Evolutionary conservation across 805 yeast species (phyloP), one percentile per base, ranked within the genome.

Genomic region (Zygosaccharomyces kombuchaensis): DNA sequence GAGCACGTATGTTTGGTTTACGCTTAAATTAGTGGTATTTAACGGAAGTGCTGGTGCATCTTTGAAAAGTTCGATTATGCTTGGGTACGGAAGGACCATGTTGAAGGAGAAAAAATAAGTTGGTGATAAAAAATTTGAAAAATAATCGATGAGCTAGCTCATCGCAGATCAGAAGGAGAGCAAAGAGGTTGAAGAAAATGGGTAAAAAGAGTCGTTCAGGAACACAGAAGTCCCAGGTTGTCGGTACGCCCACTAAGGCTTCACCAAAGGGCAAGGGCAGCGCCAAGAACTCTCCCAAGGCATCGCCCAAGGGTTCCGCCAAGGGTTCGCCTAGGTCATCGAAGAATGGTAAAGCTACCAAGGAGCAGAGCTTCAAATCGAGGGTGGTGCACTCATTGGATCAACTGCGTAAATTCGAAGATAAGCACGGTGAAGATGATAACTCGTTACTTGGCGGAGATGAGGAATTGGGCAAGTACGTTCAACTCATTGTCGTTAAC

Each of bases 351-450:
- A 43, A 37, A 17, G 44, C 38, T 17, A 27, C 44, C n/a, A 57
- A 59, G 37, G 60, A 48, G 31, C 35, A 47, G 51, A 27, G 34
- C 48, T 8, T 27, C 51, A 40, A 44, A 6, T 55, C 53, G 13
- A 64, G 66, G 51, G 59, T 77, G 12, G 49, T 54, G 14, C 77
- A 77, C 51, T 90, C 91, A 9, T 64, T 85, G 37, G 58, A 68
- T 13, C 95, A 88, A 54, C 75, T 93, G 59, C 68, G 71, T 45
- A 82, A 84, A 61, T 88, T 75, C 65, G 63, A 76, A 42, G 62
- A 71, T 23, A 63, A 67, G 39, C 60, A 63, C 14, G 64, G 62
- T 13, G 67, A 60, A 34, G 54, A 62, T 35, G 41, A 38, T 9
- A 70, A 74, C 52, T 59, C 69, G 22, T 69, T 78, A 50, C 73